These are phyloP conservation scores for Xenoacremonium recifei DNA, from an alignment of 2,329 filamentous ascomycete species.

Conservation along the genomic window DNA sequence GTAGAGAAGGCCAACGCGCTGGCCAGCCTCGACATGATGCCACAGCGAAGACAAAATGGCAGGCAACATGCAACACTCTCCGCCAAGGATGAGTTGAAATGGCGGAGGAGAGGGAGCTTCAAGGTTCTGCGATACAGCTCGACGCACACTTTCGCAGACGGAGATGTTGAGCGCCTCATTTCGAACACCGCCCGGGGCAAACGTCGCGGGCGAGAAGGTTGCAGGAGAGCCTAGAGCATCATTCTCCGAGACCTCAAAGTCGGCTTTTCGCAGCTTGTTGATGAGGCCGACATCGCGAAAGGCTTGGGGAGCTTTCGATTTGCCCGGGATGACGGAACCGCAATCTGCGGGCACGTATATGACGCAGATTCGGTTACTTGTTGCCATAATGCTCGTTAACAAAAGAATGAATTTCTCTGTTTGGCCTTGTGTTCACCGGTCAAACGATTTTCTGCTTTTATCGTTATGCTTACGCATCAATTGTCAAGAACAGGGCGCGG, in stretches of 20 bases:
- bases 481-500: no score
- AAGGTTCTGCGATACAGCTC: conserved; percentile 3
- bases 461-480: no score
- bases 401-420: no score
- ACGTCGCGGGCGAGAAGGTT: conserved; percentile 5
- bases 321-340: conserved; percentile 20
- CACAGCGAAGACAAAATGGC: conserved; percentile 15
- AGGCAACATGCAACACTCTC: conserved; percentile 18
- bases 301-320: conserved; percentile 20
- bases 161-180: conserved; percentile 15
- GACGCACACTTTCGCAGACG: conserved; percentile 12
- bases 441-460: no score
- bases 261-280: conserved; percentile 2
- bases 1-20: conserved; percentile 18
- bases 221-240: conserved; percentile 10
- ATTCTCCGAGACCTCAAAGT: conserved; percentile 6
- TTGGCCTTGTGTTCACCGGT: no score
- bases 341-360: conserved; percentile 21
- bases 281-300: conserved; percentile 13
- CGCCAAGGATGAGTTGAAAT: conserved; percentile 17
- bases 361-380: conserved; percentile 6
- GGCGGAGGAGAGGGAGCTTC: neutral
- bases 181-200: conserved; percentile 7
- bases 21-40: conserved; percentile 3
- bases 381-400: conserved; percentile 9